phyloP scores from a whole-genome alignment of 139 green algal genomes.

The Auxenochlorella protothecoides region DNA sequence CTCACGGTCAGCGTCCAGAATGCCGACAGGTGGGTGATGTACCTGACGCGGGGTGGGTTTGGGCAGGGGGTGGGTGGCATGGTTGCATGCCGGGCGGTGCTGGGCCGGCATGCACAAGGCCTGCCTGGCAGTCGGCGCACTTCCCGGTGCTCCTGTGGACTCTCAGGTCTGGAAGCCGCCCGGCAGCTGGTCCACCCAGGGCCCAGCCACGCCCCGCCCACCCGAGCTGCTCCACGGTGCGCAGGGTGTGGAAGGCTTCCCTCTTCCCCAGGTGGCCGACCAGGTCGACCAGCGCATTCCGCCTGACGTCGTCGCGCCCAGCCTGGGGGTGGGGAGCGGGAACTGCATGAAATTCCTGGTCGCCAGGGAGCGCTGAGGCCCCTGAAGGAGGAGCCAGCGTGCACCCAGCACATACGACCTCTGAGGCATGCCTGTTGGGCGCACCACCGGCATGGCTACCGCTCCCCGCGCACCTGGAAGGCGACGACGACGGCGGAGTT shows the following conservation, averaged over 20 bases:
- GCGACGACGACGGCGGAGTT: slow-evolving; percentile 61
- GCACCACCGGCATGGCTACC: neutral
- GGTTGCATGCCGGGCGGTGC: neutral
- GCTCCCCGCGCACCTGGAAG: slow-evolving; percentile 46
- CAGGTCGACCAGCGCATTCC: slow-evolving; percentile 66
- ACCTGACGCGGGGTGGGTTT: slow-evolving; percentile 1
- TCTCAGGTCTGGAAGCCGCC: too few species aligned
- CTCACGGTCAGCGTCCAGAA: slow-evolving; percentile 19
- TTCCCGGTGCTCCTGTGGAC: too few species aligned
- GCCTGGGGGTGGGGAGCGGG: slow-evolving; percentile 30
- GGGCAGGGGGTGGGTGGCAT: neutral
- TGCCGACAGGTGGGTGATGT: slow-evolving; percentile 16
- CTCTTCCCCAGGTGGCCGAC: slow-evolving; percentile 63
- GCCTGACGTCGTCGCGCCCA: slow-evolving; percentile 45
- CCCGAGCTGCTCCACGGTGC: slow-evolving; percentile 69
- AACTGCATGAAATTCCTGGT: too few species aligned
- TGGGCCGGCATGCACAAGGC: neutral
- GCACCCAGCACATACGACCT: too few species aligned
- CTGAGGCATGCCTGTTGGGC: too few species aligned
- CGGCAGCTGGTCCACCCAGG: neutral
- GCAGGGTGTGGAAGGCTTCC: slow-evolving; percentile 75
- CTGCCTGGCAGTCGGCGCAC: too few species aligned
- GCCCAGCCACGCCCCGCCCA: neutral
- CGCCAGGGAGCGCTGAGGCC: too few species aligned
- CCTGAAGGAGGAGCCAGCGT: too few species aligned